Evolutionary conservation across 2,329 filamentous ascomycete genomes (phyloP).

Genomic region (Tolypocladium inflatum): DNA sequence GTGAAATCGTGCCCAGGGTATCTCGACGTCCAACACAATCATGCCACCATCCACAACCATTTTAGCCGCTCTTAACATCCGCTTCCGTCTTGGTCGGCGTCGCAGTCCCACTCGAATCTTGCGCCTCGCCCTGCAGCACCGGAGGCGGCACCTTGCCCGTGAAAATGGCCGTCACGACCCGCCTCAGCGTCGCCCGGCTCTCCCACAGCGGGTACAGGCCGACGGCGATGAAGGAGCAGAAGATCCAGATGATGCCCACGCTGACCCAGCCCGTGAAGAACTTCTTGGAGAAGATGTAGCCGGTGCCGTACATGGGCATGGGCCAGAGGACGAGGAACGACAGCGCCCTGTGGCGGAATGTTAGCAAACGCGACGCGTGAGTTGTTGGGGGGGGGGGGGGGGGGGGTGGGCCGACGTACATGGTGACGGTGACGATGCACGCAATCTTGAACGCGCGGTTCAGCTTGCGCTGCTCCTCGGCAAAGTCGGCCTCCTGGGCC

Average conservation of each 20-base stretch:
- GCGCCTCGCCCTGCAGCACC: background rate
- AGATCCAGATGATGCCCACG: constrained; percentile 64
- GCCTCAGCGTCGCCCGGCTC: constrained; percentile 49
- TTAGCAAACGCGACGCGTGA: background rate
- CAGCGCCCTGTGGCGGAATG: constrained; percentile 36
- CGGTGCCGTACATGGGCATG: constrained; percentile 79
- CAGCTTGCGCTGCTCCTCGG: constrained; percentile 38
- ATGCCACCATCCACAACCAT: background rate
- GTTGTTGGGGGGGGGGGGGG: background rate
- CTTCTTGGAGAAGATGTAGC: constrained; percentile 50
- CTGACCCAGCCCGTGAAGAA: constrained; percentile 71
- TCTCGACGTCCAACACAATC: background rate
- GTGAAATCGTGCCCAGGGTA: background rate
- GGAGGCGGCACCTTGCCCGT: constrained; percentile 4
- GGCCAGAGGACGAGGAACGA: constrained; percentile 77
- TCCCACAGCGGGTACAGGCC: constrained; percentile 77
- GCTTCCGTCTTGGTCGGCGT: constrained; percentile 3
- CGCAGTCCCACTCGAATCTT: constrained; percentile 1
- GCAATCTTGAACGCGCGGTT: constrained; percentile 43
- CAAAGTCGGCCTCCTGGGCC: constrained; percentile 23
- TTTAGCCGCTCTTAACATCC: background rate
- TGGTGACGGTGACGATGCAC: constrained; percentile 18
- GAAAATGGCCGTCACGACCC: constrained; percentile 9
- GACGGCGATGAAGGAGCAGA: constrained; percentile 60
- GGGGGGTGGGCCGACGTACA: constrained; percentile 10